Conservation (phyloP, 768 basidiomycete genomes). For the Fistulinella prunicolor region DNA sequence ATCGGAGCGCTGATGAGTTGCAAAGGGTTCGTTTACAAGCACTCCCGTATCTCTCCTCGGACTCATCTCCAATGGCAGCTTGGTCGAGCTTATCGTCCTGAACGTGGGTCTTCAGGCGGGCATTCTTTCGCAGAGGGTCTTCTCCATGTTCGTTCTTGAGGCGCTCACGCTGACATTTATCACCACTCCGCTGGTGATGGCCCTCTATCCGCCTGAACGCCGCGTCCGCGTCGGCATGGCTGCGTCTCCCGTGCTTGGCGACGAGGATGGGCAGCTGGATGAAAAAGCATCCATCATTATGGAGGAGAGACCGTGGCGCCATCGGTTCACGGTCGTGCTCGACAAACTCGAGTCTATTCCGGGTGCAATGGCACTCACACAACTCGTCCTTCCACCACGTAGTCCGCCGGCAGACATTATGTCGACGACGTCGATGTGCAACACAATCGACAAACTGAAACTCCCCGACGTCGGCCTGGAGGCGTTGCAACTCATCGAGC, state of each 20-base stretch:
- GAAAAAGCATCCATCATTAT: constrained; percentile 5
- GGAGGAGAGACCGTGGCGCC: constrained; percentile 39
- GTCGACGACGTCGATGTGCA: constrained; percentile 13
- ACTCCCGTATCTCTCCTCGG: neutral
- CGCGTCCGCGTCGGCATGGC: constrained; percentile 44
- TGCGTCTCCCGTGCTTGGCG: constrained; percentile 23
- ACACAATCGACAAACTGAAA: constrained; percentile 6
- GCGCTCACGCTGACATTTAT: constrained; percentile 80
- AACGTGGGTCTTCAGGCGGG: constrained; percentile 86
- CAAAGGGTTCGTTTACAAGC: constrained; percentile 61
- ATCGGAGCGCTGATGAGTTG: constrained; percentile 95
- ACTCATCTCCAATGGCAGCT: constrained; percentile 37
- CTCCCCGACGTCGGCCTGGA: constrained; percentile 47
- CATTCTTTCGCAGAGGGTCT: constrained; percentile 73
- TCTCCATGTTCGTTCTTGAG: constrained; percentile 94
- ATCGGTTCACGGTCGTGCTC: constrained; percentile 78
- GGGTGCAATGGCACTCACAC: constrained; percentile 84
- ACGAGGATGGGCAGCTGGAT: constrained; percentile 26
- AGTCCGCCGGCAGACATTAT: neutral
- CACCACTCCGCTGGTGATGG: constrained; percentile 72
- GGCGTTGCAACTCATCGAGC: constrained; percentile 84
- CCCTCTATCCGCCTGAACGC: constrained; percentile 62
- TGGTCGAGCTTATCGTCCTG: constrained; percentile 93
- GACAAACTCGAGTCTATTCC: constrained; percentile 90
- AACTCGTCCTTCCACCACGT: constrained; percentile 60